Conservation (phyloP, 352 stramenopile genomes). For the Pythium apleroticum region DNA sequence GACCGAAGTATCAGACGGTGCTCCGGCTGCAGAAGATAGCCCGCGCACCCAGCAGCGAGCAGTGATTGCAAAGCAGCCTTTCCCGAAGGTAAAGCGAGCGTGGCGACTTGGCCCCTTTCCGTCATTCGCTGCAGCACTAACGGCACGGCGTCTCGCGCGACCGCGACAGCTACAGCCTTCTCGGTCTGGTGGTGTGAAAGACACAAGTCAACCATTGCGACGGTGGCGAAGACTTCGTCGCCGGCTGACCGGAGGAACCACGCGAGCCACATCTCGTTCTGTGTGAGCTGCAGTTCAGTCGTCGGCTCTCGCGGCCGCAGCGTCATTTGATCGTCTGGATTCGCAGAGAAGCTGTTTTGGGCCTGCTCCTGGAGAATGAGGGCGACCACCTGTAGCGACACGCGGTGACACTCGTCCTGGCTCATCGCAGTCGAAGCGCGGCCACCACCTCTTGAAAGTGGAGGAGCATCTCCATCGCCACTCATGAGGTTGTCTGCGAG, state of each 20-base stretch:
- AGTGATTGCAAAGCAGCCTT: slow-evolving; percentile 37
- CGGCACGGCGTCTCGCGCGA: slow-evolving; percentile 42
- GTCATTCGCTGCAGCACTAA: slow-evolving; percentile 60
- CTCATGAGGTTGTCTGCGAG: background rate
- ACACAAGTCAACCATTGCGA: slow-evolving; percentile 64
- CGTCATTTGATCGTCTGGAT: slow-evolving; percentile 12
- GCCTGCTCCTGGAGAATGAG: slow-evolving; percentile 65
- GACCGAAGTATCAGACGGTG: slow-evolving; percentile 57
- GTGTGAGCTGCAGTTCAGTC: slow-evolving; percentile 22
- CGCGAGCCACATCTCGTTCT: slow-evolving; percentile 51
- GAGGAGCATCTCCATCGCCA: background rate
- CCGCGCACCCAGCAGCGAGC: slow-evolving; percentile 39
- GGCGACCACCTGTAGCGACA: slow-evolving; percentile 54
- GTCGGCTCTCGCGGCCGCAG: slow-evolving; percentile 23
- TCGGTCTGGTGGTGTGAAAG: slow-evolving; percentile 68
- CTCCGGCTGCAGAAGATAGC: slow-evolving; percentile 35
- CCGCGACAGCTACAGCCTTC: slow-evolving; percentile 62
- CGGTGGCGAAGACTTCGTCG: slow-evolving; percentile 39
- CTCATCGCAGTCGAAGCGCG: background rate
- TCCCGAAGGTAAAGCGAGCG: slow-evolving; percentile 33
- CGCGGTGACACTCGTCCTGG: slow-evolving; percentile 45
- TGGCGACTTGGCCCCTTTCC: slow-evolving; percentile 33
- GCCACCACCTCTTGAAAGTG: background rate
- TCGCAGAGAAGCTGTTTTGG: slow-evolving; percentile 26
- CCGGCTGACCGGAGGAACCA: slow-evolving; percentile 52